These are phyloP conservation scores for Xenosphaeropsis pyriputrescens DNA, from an alignment of 2,329 filamentous ascomycete species.

Conservation along the genomic window DNA sequence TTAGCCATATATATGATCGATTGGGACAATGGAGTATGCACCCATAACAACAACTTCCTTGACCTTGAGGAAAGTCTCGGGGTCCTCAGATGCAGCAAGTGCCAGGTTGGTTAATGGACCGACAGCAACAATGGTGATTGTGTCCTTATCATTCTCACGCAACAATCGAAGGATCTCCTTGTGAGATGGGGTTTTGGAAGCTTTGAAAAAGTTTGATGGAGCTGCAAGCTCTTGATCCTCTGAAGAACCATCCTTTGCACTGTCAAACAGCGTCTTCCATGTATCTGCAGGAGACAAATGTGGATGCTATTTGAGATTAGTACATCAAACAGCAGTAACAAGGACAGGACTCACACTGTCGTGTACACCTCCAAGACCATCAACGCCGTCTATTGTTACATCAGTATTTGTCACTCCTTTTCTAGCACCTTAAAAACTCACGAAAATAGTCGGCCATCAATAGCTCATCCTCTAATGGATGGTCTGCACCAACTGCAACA, in stretches of 20 bases:
- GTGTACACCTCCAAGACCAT: slow-evolving; percentile 68
- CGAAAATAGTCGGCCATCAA: slow-evolving; percentile 80
- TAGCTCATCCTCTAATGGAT: slow-evolving; percentile 70
- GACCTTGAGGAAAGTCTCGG: slow-evolving; percentile 73
- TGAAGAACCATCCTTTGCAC: slow-evolving; percentile 23
- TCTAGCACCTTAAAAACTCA: slow-evolving; percentile 26
- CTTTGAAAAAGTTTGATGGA: slow-evolving; percentile 47
- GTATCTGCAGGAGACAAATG: slow-evolving; percentile 61
- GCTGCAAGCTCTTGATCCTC: slow-evolving; percentile 14
- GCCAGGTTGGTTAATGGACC: slow-evolving; percentile 92
- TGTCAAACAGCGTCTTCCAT: slow-evolving; percentile 55
- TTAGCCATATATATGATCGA: too few relatives aligned
- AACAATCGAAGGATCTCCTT: slow-evolving; percentile 83
- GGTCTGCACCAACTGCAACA: slow-evolving; percentile 74
- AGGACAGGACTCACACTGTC: slow-evolving; percentile 25
- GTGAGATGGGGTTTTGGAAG: slow-evolving; percentile 60
- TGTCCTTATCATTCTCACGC: slow-evolving; percentile 65
- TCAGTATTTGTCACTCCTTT: slow-evolving; percentile 1
- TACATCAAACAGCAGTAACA: neutral
- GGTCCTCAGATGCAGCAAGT: slow-evolving; percentile 73
- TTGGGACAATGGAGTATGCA: neutral
- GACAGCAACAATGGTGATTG: slow-evolving; percentile 78
- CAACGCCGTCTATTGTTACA: slow-evolving; percentile 44
- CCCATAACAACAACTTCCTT: slow-evolving; percentile 96
- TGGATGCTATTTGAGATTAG: slow-evolving; percentile 35